phyloP scores from a whole-genome alignment of 805 yeast genomes.

The Scheffersomyces coipomensis region DNA sequence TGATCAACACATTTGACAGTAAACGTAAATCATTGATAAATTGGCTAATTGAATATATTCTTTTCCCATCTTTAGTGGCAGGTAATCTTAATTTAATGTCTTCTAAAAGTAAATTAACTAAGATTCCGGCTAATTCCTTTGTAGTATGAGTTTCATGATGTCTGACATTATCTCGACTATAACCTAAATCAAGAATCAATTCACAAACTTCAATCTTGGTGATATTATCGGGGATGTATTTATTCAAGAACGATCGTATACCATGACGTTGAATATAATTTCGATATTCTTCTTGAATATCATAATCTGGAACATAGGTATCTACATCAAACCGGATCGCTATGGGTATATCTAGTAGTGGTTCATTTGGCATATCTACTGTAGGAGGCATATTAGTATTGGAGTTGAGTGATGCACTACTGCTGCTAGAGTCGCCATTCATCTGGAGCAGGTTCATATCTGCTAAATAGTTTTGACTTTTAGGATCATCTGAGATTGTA shows the following conservation, averaged over 20 bases:
- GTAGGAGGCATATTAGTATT: no score
- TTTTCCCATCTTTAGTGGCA: not conserved
- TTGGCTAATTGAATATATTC: slow-evolving; percentile 7
- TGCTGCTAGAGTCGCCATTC: no score
- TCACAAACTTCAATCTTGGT: slow-evolving; percentile 12
- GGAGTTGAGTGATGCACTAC: no score
- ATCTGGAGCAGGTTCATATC: no score
- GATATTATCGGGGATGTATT: slow-evolving; percentile 10
- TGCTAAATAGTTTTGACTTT: no score
- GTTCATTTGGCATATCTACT: no score
- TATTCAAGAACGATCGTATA: slow-evolving; percentile 11
- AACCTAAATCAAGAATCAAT: slow-evolving; percentile 17
- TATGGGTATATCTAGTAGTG: no score
- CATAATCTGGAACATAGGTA: slow-evolving; percentile 3
- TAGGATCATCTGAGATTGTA: no score
- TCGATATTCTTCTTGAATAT: slow-evolving; percentile 10
- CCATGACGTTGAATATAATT: slow-evolving; percentile 10
- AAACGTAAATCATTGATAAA: slow-evolving; percentile 13
- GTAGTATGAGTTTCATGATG: slow-evolving; percentile 4
- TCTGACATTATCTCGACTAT: slow-evolving; percentile 5
- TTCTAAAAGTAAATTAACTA: slow-evolving; percentile 9
- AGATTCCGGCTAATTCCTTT: slow-evolving; percentile 7
- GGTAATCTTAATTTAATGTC: slow-evolving; percentile 3
- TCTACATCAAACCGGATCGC: no score
- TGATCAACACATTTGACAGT: slow-evolving; percentile 55